Evolutionary conservation across 495 filamentous ascomycete genomes (phyloP), one percentile per base, ranked within the genome.

Genomic region (Xylaria nigripes): DNA sequence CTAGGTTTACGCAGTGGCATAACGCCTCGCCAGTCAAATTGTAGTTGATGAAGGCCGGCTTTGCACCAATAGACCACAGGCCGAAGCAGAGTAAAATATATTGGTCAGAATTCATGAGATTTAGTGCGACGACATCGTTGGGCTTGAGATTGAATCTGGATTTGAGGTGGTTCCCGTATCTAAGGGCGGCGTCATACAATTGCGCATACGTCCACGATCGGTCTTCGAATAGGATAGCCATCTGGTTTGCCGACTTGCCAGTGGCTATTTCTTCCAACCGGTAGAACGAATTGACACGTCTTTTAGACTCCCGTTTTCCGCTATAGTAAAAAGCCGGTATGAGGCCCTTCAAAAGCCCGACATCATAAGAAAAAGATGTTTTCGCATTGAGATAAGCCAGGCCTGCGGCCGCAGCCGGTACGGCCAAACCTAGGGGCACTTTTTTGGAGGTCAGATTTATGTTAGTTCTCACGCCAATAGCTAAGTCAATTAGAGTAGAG

Each of bases 31-130:
- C 86, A 1, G 76, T 75, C 42, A 97, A 67, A 60, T 96, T 97
- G 69, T 93, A 95, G 67, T 98, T 98, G 71, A 98, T 86, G 55
- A 94, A 87, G 0, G 92, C 93, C n/a, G 92, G 90, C 23, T 79
- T 80, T 0, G 88, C 91, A 0, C 93, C 93, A 38, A 97, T 82
- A 16, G 84, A 82, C 91, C 92, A 96, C 27, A 96, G 68, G 0
- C 86, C 93, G 21, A 95, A 75, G 73, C 83, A 80, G n/a, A 96
- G 54, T 71, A 95, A 94, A 10, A 95, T 59, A 61, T 91, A 93
- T 5, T 80, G 79, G 13, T 88, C 84, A 22, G 82, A 87, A 62
- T 98, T 98, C 72, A 86, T 86, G 58, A 91, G 87, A 68, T 96
- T 82, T 62, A 98, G 75, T 0, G 91, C 92, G 2, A 98, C 87